A percentile compares a stretch with the other conserved stretches of the same genome.
Evolutionary conservation across 306 rosid genomes (phyloP).

Genomic region (Cucumis melo): DNA sequence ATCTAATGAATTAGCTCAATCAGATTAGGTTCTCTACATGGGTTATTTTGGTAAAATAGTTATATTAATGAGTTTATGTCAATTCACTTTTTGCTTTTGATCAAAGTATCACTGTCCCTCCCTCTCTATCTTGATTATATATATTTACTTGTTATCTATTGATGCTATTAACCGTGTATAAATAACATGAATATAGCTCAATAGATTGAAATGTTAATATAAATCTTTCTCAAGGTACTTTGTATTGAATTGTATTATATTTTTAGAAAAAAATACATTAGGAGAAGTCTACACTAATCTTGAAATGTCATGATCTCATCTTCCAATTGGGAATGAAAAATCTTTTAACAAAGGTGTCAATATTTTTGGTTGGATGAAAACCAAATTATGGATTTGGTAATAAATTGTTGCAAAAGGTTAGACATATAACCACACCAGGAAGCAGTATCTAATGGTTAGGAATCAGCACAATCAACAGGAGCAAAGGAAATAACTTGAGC

Average conservation of each 20-base stretch:
- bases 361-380: not conserved
- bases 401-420: not conserved
- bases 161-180: too few species aligned
- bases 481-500: constrained; percentile 14
- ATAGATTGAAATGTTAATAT: not conserved
- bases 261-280: not conserved
- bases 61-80: not conserved
- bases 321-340: not conserved
- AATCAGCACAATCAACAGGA: constrained; percentile 11
- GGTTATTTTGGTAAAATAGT: not conserved
- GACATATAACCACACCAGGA: not conserved
- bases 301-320: not conserved
- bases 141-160: not conserved
- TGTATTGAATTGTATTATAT: not conserved
- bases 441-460: not conserved
- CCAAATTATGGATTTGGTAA: not conserved
- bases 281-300: not conserved
- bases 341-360: not conserved
- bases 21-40: not conserved
- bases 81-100: not conserved
- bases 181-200: not conserved
- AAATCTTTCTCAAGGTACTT: not conserved
- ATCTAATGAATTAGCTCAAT: not conserved
- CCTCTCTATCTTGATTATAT: not conserved
- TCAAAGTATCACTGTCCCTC: not conserved